These are phyloP conservation scores for Apophysomyces elegans DNA, from an alignment of 371 early-diverging fungal species.

Conservation along the genomic window DNA sequence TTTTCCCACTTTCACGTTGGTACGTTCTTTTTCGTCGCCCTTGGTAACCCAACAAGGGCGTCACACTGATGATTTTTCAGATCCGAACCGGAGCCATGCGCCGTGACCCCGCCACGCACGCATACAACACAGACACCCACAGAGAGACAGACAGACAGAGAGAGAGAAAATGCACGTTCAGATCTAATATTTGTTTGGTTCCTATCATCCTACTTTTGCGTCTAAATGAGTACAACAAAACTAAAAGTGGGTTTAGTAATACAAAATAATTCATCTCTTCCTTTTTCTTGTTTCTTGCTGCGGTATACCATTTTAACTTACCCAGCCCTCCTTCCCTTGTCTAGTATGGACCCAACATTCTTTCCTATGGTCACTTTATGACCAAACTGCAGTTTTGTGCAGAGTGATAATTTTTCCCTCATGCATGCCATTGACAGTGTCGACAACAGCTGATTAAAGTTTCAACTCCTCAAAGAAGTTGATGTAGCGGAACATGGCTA, in stretches of 20 bases:
- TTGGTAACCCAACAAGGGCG: conserved; percentile 77
- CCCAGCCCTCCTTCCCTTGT: too few relatives aligned
- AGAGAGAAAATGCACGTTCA: conserved; percentile 19
- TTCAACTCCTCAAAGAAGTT: too few relatives aligned
- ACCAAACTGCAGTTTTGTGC: too few relatives aligned
- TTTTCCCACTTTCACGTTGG: conserved; percentile 38
- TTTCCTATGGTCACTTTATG: too few relatives aligned
- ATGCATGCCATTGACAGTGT: too few relatives aligned
- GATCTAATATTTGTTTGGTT: conserved; percentile 43
- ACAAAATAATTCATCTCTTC: conserved; percentile 11
- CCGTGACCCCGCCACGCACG: conserved; percentile 51
- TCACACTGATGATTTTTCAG: conserved; percentile 96
- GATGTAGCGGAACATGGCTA: too few relatives aligned
- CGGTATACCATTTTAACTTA: too few relatives aligned
- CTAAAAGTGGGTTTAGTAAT: background rate
- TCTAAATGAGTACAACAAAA: conserved; percentile 1
- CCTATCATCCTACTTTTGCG: conserved; percentile 87
- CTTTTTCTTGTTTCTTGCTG: too few relatives aligned
- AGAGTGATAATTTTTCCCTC: too few relatives aligned
- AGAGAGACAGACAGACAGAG: conserved; percentile 37
- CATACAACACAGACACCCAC: too few relatives aligned
- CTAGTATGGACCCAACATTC: background rate
- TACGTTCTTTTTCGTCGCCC: conserved; percentile 86
- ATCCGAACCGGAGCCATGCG: conserved; percentile 95
- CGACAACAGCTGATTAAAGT: too few relatives aligned